Percentiles rank a stretch among this genome's conserved stretches.
Evolutionary conservation across 495 filamentous ascomycete genomes (phyloP).

Genomic region (Astrothelium subdiscretum): DNA sequence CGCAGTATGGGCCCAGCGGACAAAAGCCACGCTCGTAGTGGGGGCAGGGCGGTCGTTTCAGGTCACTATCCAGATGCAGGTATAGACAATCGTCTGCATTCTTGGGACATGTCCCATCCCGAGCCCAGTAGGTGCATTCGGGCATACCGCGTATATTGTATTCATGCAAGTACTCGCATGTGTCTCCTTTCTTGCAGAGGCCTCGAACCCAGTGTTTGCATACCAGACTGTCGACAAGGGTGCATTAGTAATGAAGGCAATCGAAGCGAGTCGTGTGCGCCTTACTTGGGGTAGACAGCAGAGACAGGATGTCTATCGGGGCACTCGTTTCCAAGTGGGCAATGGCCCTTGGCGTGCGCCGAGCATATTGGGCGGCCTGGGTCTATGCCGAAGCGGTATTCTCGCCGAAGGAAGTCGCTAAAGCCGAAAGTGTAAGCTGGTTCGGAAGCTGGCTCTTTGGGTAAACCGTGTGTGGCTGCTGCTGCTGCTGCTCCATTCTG

Average conservation of each 20-base stretch:
- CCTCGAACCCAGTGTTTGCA: conserved; percentile 99
- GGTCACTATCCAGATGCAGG: conserved; percentile 68
- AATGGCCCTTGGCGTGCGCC: conserved; percentile 66
- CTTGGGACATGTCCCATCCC: conserved; percentile 86
- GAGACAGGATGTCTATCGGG: conserved; percentile 38
- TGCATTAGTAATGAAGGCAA: not conserved
- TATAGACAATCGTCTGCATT: conserved; percentile 88
- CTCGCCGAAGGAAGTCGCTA: conserved; percentile 28
- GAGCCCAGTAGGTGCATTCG: conserved; percentile 68
- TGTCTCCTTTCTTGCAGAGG: conserved; percentile 91
- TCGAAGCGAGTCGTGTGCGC: not conserved
- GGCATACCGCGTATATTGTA: conserved; percentile 97
- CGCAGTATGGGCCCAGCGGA: conserved; percentile 73
- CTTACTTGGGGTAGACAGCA: conserved; percentile 3
- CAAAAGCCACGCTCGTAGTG: conserved; percentile 96
- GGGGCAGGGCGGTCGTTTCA: conserved; percentile 64
- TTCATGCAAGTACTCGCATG: conserved; percentile 94
- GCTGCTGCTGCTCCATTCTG: not conserved
- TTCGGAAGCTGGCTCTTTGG: conserved; percentile 10
- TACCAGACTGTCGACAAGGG: conserved; percentile 44
- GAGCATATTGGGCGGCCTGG: conserved; percentile 64
- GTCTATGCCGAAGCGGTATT: conserved; percentile 65
- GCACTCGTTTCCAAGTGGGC: conserved; percentile 63
- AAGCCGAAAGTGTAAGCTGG: conserved; percentile 25
- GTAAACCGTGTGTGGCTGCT: not conserved